Evolutionary conservation across 2,329 filamentous ascomycete genomes (phyloP).

Genomic region (Ilyonectria destructans): DNA sequence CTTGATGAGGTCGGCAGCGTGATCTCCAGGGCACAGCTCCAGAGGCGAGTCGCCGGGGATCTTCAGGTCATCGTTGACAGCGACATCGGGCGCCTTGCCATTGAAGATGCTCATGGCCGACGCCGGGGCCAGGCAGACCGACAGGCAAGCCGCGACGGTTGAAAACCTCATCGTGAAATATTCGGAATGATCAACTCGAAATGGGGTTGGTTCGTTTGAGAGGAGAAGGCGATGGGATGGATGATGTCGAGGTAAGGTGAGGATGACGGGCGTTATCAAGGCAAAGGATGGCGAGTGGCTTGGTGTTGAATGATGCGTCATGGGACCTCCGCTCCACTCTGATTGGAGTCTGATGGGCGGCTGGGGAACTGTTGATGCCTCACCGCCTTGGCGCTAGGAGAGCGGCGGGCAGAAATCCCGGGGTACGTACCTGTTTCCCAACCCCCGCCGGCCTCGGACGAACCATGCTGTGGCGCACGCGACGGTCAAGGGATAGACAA

Average conservation of each 20-base stretch:
- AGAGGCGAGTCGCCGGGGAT: conserved; percentile 92
- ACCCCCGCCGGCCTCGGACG: conserved; percentile 6
- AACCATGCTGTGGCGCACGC: neutral
- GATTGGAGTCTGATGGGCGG: conserved; percentile 40
- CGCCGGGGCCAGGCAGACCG: conserved; percentile 63
- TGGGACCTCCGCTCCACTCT: conserved; percentile 52
- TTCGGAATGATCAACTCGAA: conserved; percentile 1
- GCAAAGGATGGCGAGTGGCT: conserved; percentile 48
- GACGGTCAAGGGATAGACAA: neutral
- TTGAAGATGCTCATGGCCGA: conserved; percentile 61
- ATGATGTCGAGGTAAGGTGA: conserved; percentile 29
- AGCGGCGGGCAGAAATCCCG: conserved; percentile 32
- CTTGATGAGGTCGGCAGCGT: conserved; percentile 78
- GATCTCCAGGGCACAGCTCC: conserved; percentile 80
- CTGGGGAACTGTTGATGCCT: conserved; percentile 46
- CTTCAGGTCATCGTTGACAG: conserved; percentile 68
- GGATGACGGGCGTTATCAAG: conserved; percentile 45
- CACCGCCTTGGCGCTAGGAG: conserved; percentile 43
- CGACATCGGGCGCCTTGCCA: conserved; percentile 55
- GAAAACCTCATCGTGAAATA: conserved; percentile 55
- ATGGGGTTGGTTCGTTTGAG: conserved; percentile 20
- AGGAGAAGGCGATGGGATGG: conserved; percentile 32
- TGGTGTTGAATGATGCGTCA: conserved; percentile 57
- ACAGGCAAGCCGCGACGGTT: conserved; percentile 63
- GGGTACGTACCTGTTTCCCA: conserved; percentile 12